phyloP scores from a whole-genome alignment of 2,329 filamentous ascomycete species.

The Sporothrix luriei region DNA sequence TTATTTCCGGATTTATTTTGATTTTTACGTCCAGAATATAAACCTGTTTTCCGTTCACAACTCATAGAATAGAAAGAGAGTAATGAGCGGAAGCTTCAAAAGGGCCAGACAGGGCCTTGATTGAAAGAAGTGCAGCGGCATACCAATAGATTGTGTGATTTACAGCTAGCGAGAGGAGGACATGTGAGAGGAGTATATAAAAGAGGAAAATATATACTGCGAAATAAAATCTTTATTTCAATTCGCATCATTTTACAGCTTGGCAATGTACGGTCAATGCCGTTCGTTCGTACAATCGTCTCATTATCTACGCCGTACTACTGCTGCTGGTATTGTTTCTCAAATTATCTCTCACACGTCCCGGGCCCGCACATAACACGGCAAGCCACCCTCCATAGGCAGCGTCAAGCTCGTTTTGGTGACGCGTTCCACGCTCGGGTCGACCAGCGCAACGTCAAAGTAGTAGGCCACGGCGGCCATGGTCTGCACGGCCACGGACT shows the following conservation, averaged over 20 bases:
- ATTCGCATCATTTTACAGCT: too few relatives aligned
- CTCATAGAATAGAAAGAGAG: background rate
- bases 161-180: background rate
- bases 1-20: background rate
- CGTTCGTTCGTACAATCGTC: background rate
- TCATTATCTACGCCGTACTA: background rate
- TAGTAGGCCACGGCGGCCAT: constrained; percentile 52
- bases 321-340: too few relatives aligned
- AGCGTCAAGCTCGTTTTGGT: constrained; percentile 65
- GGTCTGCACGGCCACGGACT: constrained; percentile 60
- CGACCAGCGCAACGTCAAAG: constrained; percentile 55
- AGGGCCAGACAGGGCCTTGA: too few relatives aligned
- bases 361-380: constrained; percentile 45
- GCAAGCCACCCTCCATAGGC: constrained; percentile 65
- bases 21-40: background rate
- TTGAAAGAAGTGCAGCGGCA: background rate
- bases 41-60: background rate
- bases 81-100: background rate
- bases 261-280: too few relatives aligned
- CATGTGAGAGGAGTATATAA: background rate
- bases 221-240: background rate
- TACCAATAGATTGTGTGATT: constrained; percentile 18
- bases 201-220: background rate
- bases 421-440: constrained; percentile 47
- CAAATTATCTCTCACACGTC: background rate